Evolutionary conservation across 2,329 filamentous ascomycete species (phyloP), one percentile per base, ranked within the genome.

Genomic region (Cytospora chrysosperma): DNA sequence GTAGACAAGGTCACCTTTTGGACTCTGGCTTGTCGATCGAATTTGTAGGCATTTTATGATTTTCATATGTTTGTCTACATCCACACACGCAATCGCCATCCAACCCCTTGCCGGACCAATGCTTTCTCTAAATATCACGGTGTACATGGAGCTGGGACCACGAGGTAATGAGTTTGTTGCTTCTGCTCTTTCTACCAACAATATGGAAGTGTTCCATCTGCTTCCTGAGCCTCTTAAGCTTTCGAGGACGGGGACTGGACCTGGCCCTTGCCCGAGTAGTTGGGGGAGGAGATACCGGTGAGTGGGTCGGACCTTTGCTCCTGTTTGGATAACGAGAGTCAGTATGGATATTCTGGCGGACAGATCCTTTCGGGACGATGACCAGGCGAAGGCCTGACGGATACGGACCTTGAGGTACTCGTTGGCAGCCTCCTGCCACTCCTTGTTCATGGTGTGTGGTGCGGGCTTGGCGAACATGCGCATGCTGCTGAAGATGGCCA

Each of bases 341-440:
- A 51, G 43, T n/a, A 64, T 60, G 28, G 67, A 70, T 63, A 67
- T 64, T 61, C 43, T 54, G 24, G 9, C 43, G 43, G 13, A n/a
- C n/a, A n/a, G n/a, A 24, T 53, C 43, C 50, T 28, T 43, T 40
- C 9, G 9, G 34, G 59, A 51, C 43, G 40, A 26, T 52, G 32
- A 34, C 10, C 9, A 13, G 32, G 9, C 10, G 12, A 32, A 26
- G 30, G 59, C 59, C n/a, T 32, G 50, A 80, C n/a, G 19, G 21
- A 24, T 21, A 47, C 87, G 73, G 81, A 96, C 94, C 86, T 88
- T 93, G 78, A 97, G 84, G 79, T 91, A 95, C 83, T 97, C 95
- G 80, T 99, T 97, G 71, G 89, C 85, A 71, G 90, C 90, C 83
- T 98, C 93, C 83, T 99, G 92, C 87, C 91, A 98, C 81, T 99